Base-by-base conservation (phyloP, 768 basidiomycete species). In the Lactifluus piperatus region DNA sequence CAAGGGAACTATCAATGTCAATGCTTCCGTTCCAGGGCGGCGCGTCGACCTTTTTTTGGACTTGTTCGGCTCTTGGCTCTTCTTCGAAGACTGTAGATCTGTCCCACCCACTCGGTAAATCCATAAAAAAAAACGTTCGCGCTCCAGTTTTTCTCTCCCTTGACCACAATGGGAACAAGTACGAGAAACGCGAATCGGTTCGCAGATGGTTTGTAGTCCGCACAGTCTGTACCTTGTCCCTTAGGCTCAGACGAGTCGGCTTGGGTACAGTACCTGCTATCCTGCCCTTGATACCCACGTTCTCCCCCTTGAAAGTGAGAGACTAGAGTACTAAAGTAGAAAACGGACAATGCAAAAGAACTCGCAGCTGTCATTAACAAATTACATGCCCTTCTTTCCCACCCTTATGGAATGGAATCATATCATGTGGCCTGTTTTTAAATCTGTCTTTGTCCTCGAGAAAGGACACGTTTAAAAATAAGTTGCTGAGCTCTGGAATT, bases 71-170 rank as follows among this genome's bases (percentile, higher is more conserved):
- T n/a, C n/a, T n/a, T n/a, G n/a, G n/a, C n/a, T n/a, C n/a, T n/a
- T n/a, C n/a, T n/a, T n/a, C n/a, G n/a, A n/a, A n/a, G n/a, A n/a
- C n/a, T n/a, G n/a, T n/a, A n/a, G n/a, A n/a, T n/a, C n/a, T n/a
- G n/a, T n/a, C 30, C 30, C 30, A 30, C 8, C 8, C 30, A 30
- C 30, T 30, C 8, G 30, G 30, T 13, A 3, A 8, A 11, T 72
- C 54, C 56, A 77, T 78, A 55, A 68, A 18, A n/a, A n/a, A n/a
- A n/a, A n/a, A n/a, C n/a, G 77, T 71, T 39, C n/a, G n/a, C 10
- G 3, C 51, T 30, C 22, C 20, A 29, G 27, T 16, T 20, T 24
- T n/a, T n/a, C n/a, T n/a, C 43, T 10, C 10, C 22, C 22, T 44
- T 44, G 43, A 5, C 22, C 22, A 44, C 10, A 44, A 22, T 44